Evolutionary conservation across 306 rosid species (phyloP).

Genomic region (Quercus gilva): DNA sequence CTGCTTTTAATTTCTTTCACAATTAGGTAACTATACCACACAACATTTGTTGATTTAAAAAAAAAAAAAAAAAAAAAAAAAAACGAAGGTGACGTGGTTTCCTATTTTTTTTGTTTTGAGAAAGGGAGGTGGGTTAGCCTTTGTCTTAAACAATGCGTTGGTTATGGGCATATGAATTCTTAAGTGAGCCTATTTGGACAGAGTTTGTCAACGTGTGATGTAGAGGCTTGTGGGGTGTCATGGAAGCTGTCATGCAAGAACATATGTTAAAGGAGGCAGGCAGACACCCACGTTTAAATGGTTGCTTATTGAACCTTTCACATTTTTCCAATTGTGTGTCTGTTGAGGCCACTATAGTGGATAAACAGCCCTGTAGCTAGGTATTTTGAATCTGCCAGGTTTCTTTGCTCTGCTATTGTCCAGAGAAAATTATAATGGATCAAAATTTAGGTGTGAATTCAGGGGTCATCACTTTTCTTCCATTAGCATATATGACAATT

Average conservation of each 20-base stretch:
- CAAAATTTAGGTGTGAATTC: not conserved
- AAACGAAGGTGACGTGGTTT: too few species aligned
- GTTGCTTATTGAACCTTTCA: too few species aligned
- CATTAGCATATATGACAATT: not conserved
- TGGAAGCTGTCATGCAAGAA: not conserved
- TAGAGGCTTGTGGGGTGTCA: not conserved
- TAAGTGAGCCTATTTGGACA: not conserved
- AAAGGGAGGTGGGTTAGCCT: too few species aligned
- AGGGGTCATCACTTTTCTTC: not conserved
- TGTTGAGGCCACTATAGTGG: slow-evolving; percentile 8
- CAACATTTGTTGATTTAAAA: too few species aligned
- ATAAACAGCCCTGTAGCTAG: slow-evolving; percentile 19
- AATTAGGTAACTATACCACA: not conserved
- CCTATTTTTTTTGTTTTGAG: too few species aligned
- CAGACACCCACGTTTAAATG: too few species aligned
- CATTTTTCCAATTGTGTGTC: not conserved
- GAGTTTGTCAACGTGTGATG: not conserved
- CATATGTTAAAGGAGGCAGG: not conserved
- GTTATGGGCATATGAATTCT: not conserved
- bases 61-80: too few species aligned
- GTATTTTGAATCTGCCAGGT: slow-evolving; percentile 66
- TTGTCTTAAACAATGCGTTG: too few species aligned
- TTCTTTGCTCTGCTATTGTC: slow-evolving; percentile 99
- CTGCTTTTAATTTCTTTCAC: not conserved
- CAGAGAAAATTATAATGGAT: slow-evolving; percentile 99